These are phyloP conservation scores for Hygrocybe coccinea DNA, from an alignment of 768 basidiomycete species.

Conservation along the genomic window DNA sequence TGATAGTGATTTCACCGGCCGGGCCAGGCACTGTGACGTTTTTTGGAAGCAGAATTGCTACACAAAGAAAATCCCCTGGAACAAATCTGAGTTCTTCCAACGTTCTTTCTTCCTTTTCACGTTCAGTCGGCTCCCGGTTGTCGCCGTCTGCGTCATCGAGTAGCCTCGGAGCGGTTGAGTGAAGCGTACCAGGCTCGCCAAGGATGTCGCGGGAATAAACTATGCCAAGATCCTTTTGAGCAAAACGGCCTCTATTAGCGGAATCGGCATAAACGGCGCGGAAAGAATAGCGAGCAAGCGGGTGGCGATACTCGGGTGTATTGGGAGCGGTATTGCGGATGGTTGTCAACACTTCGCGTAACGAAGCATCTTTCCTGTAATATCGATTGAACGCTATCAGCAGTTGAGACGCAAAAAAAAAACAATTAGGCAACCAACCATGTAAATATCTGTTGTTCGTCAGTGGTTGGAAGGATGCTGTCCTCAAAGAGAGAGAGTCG, in stretches of 20 bases:
- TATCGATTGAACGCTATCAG: neutral
- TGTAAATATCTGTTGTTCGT: conserved; percentile 78
- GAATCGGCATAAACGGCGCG: conserved; percentile 74
- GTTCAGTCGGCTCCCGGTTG: conserved; percentile 35
- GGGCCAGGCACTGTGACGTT: conserved; percentile 41
- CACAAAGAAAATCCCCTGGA: conserved; percentile 73
- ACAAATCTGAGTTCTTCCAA: conserved; percentile 76
- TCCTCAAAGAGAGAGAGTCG: conserved; percentile 72
- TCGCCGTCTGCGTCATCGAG: conserved; percentile 45
- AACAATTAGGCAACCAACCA: conserved; percentile 51
- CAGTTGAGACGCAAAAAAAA: neutral
- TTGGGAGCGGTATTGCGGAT: conserved; percentile 68
- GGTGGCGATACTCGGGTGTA: conserved; percentile 70
- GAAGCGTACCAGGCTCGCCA: conserved; percentile 67
- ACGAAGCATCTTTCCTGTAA: conserved; percentile 84
- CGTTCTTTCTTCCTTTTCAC: conserved; percentile 61
- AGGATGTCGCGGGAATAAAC: conserved; percentile 83
- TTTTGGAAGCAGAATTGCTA: conserved; percentile 74
- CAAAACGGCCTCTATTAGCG: conserved; percentile 63
- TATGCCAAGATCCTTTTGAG: conserved; percentile 74
- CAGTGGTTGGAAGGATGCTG: conserved; percentile 66
- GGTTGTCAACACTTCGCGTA: conserved; percentile 73
- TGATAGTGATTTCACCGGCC: conserved; percentile 46
- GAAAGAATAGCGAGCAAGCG: conserved; percentile 78
- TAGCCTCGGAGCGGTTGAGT: conserved; percentile 54